These are phyloP conservation scores for Aaosphaeria pasadenensis DNA, from an alignment of 2,329 filamentous ascomycete genomes.

Conservation along the genomic window DNA sequence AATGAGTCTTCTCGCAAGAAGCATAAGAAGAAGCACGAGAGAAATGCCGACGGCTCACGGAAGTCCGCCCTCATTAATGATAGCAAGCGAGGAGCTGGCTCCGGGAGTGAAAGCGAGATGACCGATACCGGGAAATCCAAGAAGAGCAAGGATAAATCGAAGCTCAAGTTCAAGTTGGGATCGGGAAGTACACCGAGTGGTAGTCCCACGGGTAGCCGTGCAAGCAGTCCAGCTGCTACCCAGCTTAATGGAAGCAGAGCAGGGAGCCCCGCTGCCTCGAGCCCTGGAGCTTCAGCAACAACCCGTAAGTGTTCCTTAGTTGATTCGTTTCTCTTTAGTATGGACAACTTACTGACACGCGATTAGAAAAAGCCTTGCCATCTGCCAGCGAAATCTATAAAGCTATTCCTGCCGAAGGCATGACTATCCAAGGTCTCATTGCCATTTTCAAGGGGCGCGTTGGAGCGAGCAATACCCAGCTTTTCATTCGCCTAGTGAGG, in stretches of 20 bases:
- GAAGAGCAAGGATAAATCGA: slow-evolving; percentile 44
- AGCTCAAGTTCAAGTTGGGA: slow-evolving; percentile 52
- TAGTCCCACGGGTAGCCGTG: slow-evolving; percentile 61
- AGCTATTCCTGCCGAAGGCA: slow-evolving; percentile 44
- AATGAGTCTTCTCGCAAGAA: slow-evolving; percentile 85
- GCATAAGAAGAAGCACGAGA: slow-evolving; percentile 41
- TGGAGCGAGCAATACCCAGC: slow-evolving; percentile 29
- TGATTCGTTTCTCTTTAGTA: neutral
- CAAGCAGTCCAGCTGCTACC: slow-evolving; percentile 39
- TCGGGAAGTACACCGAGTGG: slow-evolving; percentile 54
- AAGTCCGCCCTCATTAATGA: slow-evolving; percentile 21
- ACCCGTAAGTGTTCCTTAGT: neutral
- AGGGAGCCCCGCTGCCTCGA: slow-evolving; percentile 21
- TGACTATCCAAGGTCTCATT: slow-evolving; percentile 41
- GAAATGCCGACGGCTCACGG: slow-evolving; percentile 21
- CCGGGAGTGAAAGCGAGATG: slow-evolving; percentile 69
- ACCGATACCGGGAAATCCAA: slow-evolving; percentile 65
- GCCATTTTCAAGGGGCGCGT: slow-evolving; percentile 41
- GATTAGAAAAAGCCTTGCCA: slow-evolving; percentile 25
- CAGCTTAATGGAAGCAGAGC: slow-evolving; percentile 27
- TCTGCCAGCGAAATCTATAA: slow-evolving; percentile 45
- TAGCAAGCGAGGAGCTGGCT: slow-evolving; percentile 47
- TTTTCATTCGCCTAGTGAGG: slow-evolving; percentile 47
- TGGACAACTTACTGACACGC: neutral
- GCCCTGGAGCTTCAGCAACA: slow-evolving; percentile 8